Evolutionary conservation across 371 early-diverging fungal genomes (phyloP), one percentile per base, ranked within the genome.

Genomic region (Syncephalis plumigaleata): DNA sequence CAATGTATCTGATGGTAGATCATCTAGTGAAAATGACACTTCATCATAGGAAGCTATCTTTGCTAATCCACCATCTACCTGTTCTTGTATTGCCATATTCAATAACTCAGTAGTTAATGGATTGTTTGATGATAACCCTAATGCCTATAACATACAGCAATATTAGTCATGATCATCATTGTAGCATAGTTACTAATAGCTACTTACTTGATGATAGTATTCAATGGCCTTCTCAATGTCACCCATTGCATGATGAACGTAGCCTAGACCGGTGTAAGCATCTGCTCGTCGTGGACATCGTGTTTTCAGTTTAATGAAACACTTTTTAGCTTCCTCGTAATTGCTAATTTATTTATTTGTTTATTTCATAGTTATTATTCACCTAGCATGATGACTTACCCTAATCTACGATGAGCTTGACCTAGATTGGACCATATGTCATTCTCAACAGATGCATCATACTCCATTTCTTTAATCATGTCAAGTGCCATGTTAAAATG

Each of bases 381-480:
- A 36, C 18, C n/a, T 46, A 1, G 9, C 9, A 51, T 45, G 17
- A 48, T 39, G 48, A 47, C 59, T 54, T 58, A 79, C 81, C 73
- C 63, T 31, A 68, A 58, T 51, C 70, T 65, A 9, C 79, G 67
- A 53, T 75, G 76, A 1, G 73, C 61, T 50, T 84, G 81, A 0
- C 77, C 88, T 23, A 85, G 53, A 47, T 84, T 84, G 48, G 61
- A 66, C 71, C 76, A 79, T 0, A 72, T 59, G 0, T 66, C 65
- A 45, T 72, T 71, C 77, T 78, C 82, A 23, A 70, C 55, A 8
- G 58, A 57, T 31, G 53, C 48, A 11, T 59, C 54, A 16, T 53
- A 56, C 25, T 69, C 67, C 4, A 62, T 58, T 1, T 62, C 55
- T 11, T 72, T 61, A 0, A 73, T 64, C 1, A 73, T 48, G 46